Percentiles rank a stretch among this genome's conserved stretches.
Evolutionary conservation across 805 yeast species (phyloP).

Genomic region (Sugiyamaella valdiviana): DNA sequence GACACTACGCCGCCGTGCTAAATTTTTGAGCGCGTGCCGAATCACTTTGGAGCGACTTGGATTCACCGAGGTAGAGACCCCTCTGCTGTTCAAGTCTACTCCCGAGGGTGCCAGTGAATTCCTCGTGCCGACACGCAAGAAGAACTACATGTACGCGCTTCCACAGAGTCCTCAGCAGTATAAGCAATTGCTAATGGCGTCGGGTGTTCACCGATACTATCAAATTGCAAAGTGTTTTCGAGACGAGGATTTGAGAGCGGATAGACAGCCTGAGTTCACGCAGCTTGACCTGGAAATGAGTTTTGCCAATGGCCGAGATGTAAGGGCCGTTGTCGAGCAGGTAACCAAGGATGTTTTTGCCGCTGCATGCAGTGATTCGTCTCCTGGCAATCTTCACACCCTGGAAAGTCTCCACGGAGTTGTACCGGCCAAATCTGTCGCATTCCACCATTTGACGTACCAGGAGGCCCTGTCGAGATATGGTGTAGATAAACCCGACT

Average conservation of each 20-base stretch:
- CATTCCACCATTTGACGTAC: conserved; percentile 43
- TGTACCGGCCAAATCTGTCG: background rate
- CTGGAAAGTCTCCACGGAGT: conserved; percentile 15
- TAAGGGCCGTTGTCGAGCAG: conserved; percentile 56
- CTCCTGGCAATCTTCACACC: conserved; percentile 31
- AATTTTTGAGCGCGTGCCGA: conserved; percentile 33
- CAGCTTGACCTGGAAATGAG: conserved; percentile 96
- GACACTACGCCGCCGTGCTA: conserved; percentile 31
- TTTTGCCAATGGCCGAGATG: conserved; percentile 64
- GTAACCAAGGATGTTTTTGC: conserved; percentile 37
- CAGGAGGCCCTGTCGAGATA: conserved; percentile 60
- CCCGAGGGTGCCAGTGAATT: conserved; percentile 98
- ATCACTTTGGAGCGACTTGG: conserved; percentile 32
- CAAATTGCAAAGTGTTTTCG: conserved; percentile 93
- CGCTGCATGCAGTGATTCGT: conserved; percentile 24
- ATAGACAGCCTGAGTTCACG: conserved; percentile 96
- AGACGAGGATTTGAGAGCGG: conserved; percentile 91
- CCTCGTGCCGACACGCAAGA: conserved; percentile 78
- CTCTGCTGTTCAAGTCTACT: conserved; percentile 85
- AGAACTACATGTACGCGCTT: conserved; percentile 66
- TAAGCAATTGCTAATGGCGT: conserved; percentile 89
- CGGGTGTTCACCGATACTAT: conserved; percentile 79
- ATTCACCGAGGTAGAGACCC: conserved; percentile 88
- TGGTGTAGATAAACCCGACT: conserved; percentile 94
- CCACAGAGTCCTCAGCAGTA: conserved; percentile 99